Conservation (phyloP, 441 rosid species). For the Breynia disticha region DNA sequence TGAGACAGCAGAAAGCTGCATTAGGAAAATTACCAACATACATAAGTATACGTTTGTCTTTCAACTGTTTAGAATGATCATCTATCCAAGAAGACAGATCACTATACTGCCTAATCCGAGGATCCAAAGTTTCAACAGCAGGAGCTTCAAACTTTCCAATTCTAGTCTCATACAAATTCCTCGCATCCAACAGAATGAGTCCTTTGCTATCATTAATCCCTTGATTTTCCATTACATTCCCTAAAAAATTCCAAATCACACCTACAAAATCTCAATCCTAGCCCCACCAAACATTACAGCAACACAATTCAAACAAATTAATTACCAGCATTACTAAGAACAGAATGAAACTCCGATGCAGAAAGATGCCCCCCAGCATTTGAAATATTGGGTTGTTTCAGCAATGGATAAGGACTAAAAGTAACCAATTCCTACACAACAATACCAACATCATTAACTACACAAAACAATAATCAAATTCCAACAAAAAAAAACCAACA, state of each 20-base stretch:
- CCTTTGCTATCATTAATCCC: constrained; percentile 24
- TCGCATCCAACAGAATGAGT: constrained; percentile 73
- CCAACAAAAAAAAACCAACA: background rate
- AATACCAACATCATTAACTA: background rate
- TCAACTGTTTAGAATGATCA: constrained; percentile 50
- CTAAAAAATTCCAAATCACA: constrained; percentile 24
- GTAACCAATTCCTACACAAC: constrained; percentile 71
- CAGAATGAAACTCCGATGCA: constrained; percentile 71
- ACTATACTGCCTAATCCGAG: constrained; percentile 81
- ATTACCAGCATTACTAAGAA: constrained; percentile 56
- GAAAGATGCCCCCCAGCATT: constrained; percentile 85
- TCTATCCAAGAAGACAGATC: constrained; percentile 88
- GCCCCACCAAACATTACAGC: background rate
- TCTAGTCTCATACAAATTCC: constrained; percentile 86
- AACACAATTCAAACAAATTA: background rate
- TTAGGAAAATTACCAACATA: constrained; percentile 19
- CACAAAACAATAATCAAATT: background rate
- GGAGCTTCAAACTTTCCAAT: constrained; percentile 65
- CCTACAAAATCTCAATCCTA: background rate
- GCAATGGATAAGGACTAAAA: constrained; percentile 51
- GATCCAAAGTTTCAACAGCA: constrained; percentile 68
- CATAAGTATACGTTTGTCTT: constrained; percentile 72
- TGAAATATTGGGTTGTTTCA: constrained; percentile 56
- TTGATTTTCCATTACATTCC: constrained; percentile 21
- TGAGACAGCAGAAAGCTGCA: background rate